Evolutionary conservation across 257 asterid species (phyloP).

Genomic region (Solanum raphanifolium): DNA sequence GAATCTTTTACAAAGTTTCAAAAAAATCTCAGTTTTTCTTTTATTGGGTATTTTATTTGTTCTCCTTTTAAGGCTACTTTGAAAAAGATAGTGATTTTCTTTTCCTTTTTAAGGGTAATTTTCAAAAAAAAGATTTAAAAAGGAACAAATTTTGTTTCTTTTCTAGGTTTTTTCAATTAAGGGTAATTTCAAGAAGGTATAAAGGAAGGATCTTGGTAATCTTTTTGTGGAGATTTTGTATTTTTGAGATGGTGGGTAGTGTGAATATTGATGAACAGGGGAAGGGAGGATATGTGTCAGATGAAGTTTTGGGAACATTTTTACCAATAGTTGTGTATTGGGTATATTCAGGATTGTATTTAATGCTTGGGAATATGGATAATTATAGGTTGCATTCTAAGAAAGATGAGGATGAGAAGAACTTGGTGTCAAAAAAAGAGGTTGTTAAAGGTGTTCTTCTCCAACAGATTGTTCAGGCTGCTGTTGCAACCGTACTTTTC

Average conservation of each 20-base stretch:
- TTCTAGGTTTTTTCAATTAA: not conserved
- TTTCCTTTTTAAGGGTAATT: not conserved
- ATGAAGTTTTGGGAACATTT: constrained; percentile 74
- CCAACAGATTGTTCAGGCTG: constrained; percentile 86
- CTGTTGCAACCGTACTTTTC: constrained; percentile 66
- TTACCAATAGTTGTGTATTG: constrained; percentile 71
- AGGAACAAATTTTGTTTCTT: not conserved
- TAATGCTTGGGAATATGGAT: constrained; percentile 43
- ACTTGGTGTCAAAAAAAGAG: constrained; percentile 58
- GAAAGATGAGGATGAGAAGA: constrained; percentile 88
- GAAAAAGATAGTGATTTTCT: not conserved
- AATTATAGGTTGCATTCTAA: constrained; percentile 63
- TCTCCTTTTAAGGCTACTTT: not conserved
- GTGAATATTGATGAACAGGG: constrained; percentile 16
- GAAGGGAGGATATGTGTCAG: constrained; percentile 39
- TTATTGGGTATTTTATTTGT: not conserved
- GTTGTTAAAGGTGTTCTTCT: constrained; percentile 88
- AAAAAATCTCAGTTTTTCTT: not conserved
- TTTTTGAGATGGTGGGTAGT: not conserved
- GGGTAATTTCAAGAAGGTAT: not conserved
- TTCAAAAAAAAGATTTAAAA: not conserved
- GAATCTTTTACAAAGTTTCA: not conserved
- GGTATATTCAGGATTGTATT: constrained; percentile 77
- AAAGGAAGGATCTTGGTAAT: not conserved
- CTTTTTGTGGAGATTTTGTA: not conserved